Percentiles rank a stretch among this genome's conserved stretches.
phyloP scores from a whole-genome alignment of 345 rosid species.

The Rhizophora mangle region DNA sequence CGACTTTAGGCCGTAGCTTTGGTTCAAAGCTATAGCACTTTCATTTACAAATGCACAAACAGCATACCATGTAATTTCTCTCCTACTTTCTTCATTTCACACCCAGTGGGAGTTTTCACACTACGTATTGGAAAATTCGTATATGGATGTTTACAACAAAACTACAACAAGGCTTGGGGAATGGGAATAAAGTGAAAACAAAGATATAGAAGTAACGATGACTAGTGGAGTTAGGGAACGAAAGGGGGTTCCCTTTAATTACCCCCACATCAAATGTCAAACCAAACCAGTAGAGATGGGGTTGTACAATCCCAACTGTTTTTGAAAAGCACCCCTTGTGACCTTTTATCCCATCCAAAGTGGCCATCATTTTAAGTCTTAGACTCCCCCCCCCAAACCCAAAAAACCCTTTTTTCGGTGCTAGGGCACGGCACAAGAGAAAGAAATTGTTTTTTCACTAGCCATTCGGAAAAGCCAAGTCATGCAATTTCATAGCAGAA shows the following conservation, averaged over 20 bases:
- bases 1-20: too few relatives aligned
- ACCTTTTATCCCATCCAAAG: constrained; percentile 1
- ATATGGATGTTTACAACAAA: too few relatives aligned
- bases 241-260: constrained; percentile 21
- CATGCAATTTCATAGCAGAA: too few relatives aligned
- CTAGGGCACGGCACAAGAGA: too few relatives aligned
- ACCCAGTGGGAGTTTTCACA: too few relatives aligned
- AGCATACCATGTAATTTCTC: too few relatives aligned
- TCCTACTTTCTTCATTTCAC: too few relatives aligned
- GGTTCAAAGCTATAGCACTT: too few relatives aligned
- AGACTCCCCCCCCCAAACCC: neutral
- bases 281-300: constrained; percentile 22
- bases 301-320: constrained; percentile 4
- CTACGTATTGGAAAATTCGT: too few relatives aligned
- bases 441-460: too few relatives aligned
- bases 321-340: neutral
- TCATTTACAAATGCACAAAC: too few relatives aligned
- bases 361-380: constrained; percentile 5
- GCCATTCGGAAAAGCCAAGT: too few relatives aligned
- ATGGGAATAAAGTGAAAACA: neutral
- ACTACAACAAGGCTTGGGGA: neutral
- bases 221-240: neutral
- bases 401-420: neutral
- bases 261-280: constrained; percentile 18
- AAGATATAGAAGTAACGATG: constrained; percentile 17